Percentiles rank a stretch among this genome's conserved stretches.
Evolutionary conservation across 1,284 basidiomycete genomes (phyloP).

Genomic region (Apiotrichum laibachii): DNA sequence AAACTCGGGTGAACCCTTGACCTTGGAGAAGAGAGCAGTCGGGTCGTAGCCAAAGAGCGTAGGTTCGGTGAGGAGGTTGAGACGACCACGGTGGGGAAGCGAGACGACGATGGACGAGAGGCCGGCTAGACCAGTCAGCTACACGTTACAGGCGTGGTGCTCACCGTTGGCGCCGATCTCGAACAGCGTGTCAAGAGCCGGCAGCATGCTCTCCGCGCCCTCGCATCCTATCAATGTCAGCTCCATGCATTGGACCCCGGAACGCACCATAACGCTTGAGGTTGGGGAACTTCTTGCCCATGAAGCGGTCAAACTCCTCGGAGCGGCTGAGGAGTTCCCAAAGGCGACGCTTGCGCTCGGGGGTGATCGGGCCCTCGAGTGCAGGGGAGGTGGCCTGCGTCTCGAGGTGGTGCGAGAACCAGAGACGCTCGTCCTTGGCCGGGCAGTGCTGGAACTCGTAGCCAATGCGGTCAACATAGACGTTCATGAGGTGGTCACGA

Average conservation of each 20-base stretch:
- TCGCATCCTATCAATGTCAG: conserved; percentile 53
- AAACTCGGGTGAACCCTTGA: conserved; percentile 71
- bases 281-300: conserved; percentile 47
- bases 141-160: conserved; percentile 5
- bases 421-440: conserved; percentile 51
- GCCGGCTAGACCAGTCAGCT: conserved; percentile 55
- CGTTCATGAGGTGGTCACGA: conserved; percentile 62
- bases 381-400: conserved; percentile 55
- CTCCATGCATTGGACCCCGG: background rate
- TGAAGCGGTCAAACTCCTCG: conserved; percentile 67
- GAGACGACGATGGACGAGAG: conserved; percentile 66
- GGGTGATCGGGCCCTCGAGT: conserved; percentile 43
- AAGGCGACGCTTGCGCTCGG: conserved; percentile 58
- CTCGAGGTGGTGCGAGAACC: conserved; percentile 82
- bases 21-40: conserved; percentile 74
- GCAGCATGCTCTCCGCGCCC: conserved; percentile 85
- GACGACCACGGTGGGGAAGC: conserved; percentile 69
- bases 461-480: conserved; percentile 78
- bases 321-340: conserved; percentile 68
- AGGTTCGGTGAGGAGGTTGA: conserved; percentile 70
- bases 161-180: conserved; percentile 62
- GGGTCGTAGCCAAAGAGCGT: conserved; percentile 67
- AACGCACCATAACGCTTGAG: conserved; percentile 46
- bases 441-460: conserved; percentile 66
- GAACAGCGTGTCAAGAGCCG: conserved; percentile 74